A percentile compares a stretch with the other conserved stretches of the same genome.
Evolutionary conservation across 108 stramenopile genomes (phyloP).

Genomic region (Pseudonitzschia delicatissima): DNA sequence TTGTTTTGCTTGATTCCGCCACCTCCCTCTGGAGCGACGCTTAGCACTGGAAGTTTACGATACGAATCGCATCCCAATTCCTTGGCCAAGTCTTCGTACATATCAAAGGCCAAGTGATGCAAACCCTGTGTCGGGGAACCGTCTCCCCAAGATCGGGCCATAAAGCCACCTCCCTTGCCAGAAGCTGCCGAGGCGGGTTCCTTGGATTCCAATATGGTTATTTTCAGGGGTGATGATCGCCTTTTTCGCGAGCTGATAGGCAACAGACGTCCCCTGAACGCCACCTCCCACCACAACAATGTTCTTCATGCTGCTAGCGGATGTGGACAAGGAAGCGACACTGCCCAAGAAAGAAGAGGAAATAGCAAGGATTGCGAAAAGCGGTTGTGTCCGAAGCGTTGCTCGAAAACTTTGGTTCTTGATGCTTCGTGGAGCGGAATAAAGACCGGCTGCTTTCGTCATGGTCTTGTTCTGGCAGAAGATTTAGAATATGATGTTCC

Average conservation of each 20-base stretch:
- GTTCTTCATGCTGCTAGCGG: slow-evolving; percentile 17
- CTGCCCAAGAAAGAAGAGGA: not conserved
- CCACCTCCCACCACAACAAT: slow-evolving; percentile 87
- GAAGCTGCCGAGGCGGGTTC: slow-evolving; percentile 75
- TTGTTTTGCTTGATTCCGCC: slow-evolving; percentile 36
- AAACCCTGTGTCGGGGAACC: slow-evolving; percentile 38
- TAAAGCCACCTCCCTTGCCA: slow-evolving; percentile 92
- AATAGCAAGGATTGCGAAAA: not conserved
- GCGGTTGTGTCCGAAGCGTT: no score
- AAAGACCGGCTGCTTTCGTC: no score
- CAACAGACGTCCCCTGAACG: slow-evolving; percentile 83
- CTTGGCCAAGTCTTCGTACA: slow-evolving; percentile 71
- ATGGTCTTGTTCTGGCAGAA: no score
- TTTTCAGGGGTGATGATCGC: slow-evolving; percentile 16
- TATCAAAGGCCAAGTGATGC: slow-evolving; percentile 69
- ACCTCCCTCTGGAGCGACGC: slow-evolving; percentile 43
- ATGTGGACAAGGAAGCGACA: not conserved
- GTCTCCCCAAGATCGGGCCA: slow-evolving; percentile 70
- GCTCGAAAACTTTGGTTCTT: no score
- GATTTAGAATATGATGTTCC: no score
- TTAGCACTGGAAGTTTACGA: slow-evolving; percentile 78
- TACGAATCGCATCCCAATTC: slow-evolving; percentile 61
- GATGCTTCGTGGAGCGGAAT: no score
- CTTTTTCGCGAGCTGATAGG: slow-evolving; percentile 54
- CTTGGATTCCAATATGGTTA: slow-evolving; percentile 75